phyloP scores from a whole-genome alignment of 495 filamentous ascomycete genomes.

The Wilcoxina mikolae region DNA sequence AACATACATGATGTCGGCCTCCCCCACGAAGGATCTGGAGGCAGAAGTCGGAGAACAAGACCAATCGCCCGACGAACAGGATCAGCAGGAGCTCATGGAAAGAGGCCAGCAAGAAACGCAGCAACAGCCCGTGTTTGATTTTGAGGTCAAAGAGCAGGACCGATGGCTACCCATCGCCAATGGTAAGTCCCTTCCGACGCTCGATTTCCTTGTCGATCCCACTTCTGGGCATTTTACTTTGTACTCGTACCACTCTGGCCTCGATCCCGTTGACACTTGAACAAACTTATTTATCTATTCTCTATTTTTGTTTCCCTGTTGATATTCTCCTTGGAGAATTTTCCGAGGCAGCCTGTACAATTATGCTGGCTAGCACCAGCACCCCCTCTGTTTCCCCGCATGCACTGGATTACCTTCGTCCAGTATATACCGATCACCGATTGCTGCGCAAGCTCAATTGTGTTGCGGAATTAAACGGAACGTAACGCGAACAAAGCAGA shows the following conservation, averaged over 20 bases:
- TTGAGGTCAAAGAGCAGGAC: constrained; percentile 99
- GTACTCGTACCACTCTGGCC: not conserved
- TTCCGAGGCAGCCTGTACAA: not conserved
- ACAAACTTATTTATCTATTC: not conserved
- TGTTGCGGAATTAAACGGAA: not conserved
- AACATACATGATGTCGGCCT: constrained; percentile 77
- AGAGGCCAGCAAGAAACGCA: constrained; percentile 50
- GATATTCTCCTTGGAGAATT: not conserved
- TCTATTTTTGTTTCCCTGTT: constrained; percentile 2
- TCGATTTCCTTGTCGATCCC: constrained; percentile 34
- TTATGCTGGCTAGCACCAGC: too few species aligned
- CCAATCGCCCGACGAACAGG: constrained; percentile 80
- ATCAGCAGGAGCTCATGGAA: constrained; percentile 55
- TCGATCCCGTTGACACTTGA: too few species aligned
- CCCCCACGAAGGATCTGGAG: constrained; percentile 77
- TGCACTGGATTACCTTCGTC: too few species aligned
- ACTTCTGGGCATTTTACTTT: constrained; percentile 22
- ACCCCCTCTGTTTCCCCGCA: too few species aligned
- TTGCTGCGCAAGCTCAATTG: too few species aligned
- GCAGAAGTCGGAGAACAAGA: constrained; percentile 80
- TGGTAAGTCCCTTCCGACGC: constrained; percentile 65
- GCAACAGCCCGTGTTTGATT: constrained; percentile 64
- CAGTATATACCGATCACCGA: too few species aligned
- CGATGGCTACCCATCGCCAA: constrained; percentile 99
- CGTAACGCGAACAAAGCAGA: not conserved